Base-by-base conservation (phyloP, 495 filamentous ascomycete species). In the Barbatosphaeria neglecta region DNA sequence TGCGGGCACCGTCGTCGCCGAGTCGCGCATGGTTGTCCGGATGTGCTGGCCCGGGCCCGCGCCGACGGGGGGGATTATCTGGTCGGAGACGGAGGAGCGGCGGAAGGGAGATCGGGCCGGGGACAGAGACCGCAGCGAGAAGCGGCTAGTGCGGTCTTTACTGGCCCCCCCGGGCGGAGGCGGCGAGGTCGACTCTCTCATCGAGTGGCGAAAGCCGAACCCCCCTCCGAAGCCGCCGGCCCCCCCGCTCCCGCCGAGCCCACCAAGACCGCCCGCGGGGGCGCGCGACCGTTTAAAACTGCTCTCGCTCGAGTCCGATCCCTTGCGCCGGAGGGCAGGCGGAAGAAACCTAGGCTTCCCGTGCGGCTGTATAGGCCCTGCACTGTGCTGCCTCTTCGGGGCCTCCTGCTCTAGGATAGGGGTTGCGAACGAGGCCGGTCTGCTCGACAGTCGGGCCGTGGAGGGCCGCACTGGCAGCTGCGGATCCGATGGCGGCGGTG, bases 271-370 rank as follows among this genome's bases (percentile, higher is more conserved):
- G 18, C 38, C 48, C 6, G 39, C 23, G n/a, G 22, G 4, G n/a
- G 56, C 43, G 2, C 66, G 62, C 17, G 39, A 55, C 2, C 70
- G 67, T 37, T 67, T 69, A 37, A 74, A 74, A 49, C 70, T 74
- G 50, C 69, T 73, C 38, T 73, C 69, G 48, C 70, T 74, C 23
- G 55, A 61, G 20, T 66, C 63, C 4, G 70, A 74, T 8, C 55
- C 69, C 9, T 61, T 69, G 6, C 69, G 62, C 48, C 56, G 56
- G 6, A 66, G 43, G 7, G 41, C 15, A 7, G 57, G 46, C 50
- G 55, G 42, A n/a, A 54, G 58, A 11, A 56, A 58, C 22, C 56
- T 51, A 38, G 28, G 55, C 27, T 22, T 47, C 19, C 20, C 53
- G 45, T 23, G 52, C 33, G 0, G 52, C 44, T 37, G 57, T 51